These are phyloP conservation scores for Plantago rigida DNA, from an alignment of 305 asterid species.

Conservation along the genomic window DNA sequence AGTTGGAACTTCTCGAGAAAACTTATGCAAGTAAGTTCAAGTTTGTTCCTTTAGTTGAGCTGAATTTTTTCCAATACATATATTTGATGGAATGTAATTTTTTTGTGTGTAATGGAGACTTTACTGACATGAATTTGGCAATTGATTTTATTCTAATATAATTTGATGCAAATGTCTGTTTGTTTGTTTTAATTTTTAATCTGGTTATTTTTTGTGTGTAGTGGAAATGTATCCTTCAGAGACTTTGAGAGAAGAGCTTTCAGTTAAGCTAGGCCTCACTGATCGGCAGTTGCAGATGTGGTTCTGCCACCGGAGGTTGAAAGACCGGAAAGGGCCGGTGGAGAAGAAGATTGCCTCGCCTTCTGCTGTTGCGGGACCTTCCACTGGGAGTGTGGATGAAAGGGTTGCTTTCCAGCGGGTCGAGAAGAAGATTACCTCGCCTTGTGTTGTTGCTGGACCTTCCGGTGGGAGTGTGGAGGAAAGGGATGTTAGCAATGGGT, in stretches of 20 bases:
- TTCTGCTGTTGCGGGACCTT: constrained; percentile 34
- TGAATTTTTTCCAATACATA: background rate
- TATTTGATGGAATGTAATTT: background rate
- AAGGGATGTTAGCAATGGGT: constrained; percentile 29
- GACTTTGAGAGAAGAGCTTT: constrained; percentile 64
- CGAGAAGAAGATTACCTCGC: too few species aligned
- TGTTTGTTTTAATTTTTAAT: too few species aligned
- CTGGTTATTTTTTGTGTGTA: constrained; percentile 26
- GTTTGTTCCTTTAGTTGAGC: too few species aligned
- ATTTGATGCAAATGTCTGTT: constrained; percentile 9
- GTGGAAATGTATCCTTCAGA: constrained; percentile 82
- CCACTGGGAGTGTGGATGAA: constrained; percentile 27
- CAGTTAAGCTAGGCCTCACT: constrained; percentile 63
- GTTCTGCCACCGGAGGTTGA: constrained; percentile 89
- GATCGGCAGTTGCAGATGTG: constrained; percentile 95
- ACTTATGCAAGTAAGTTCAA: constrained; percentile 61
- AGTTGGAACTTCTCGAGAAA: constrained; percentile 74
- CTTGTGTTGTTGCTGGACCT: too few species aligned
- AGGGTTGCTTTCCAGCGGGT: constrained; percentile 1
- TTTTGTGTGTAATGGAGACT: too few species aligned
- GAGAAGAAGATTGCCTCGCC: constrained; percentile 46
- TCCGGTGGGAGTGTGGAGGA: too few species aligned
- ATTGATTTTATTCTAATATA: too few species aligned
- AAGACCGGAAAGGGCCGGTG: constrained; percentile 57
- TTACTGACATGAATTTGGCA: too few species aligned